Evolutionary conservation across 1,284 basidiomycete genomes (phyloP).

Genomic region (Ceratobasidium sp.): DNA sequence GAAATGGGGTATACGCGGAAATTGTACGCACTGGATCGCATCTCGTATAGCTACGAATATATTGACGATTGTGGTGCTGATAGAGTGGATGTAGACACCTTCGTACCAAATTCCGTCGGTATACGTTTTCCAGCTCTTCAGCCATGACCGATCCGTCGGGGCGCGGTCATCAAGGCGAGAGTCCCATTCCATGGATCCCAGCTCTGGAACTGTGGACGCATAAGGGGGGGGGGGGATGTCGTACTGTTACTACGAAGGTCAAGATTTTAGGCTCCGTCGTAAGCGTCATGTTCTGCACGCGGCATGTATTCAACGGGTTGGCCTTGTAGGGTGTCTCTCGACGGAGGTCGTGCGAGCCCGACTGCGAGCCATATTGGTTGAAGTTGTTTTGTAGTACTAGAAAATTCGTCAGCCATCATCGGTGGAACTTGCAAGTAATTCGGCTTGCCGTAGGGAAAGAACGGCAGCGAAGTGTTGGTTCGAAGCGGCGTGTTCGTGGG

Average conservation of each 20-base stretch:
- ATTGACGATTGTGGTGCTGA: constrained; percentile 7
- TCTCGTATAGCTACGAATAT: constrained; percentile 17
- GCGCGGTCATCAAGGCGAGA: neutral
- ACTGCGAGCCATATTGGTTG: neutral
- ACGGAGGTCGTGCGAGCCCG: neutral
- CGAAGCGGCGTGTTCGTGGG: neutral
- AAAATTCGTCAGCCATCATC: no score
- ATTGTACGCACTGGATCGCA: constrained; percentile 23
- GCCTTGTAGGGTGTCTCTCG: constrained; percentile 6
- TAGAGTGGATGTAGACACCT: neutral
- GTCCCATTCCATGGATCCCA: neutral
- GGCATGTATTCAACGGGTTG: constrained; percentile 22
- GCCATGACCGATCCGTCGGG: neutral
- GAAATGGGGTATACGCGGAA: neutral
- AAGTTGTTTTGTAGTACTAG: constrained; percentile 9
- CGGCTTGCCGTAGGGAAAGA: constrained; percentile 5
- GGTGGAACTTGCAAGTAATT: neutral
- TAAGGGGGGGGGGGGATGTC: neutral
- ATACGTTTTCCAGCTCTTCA: constrained; percentile 13
- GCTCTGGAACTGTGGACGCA: constrained; percentile 1
- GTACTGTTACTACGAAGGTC: neutral
- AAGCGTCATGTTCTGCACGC: constrained; percentile 10
- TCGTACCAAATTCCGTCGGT: constrained; percentile 9
- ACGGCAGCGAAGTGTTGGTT: constrained; percentile 14
- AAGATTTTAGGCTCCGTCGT: constrained; percentile 7